Conservation (phyloP, 2,329 filamentous ascomycete genomes). For the Pestalotiopsis sp. region DNA sequence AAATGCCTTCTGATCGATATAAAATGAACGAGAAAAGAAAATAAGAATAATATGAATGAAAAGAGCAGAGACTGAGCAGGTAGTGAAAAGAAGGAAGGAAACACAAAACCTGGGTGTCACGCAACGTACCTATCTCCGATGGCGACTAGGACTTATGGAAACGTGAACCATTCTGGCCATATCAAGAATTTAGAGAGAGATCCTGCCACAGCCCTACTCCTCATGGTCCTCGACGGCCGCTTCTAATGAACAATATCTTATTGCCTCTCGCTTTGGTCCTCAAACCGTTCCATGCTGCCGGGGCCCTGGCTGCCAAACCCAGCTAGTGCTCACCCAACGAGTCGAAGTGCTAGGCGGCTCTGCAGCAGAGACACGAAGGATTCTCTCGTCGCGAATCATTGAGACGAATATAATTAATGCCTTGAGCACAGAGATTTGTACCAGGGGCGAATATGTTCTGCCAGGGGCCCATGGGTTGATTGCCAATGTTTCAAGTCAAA, state of each 20-base stretch:
- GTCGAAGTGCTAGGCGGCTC: not conserved
- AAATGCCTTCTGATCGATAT: not conserved
- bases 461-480: not conserved
- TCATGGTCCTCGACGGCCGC: not conserved
- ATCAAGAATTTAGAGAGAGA: not conserved
- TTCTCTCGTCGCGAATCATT: not conserved
- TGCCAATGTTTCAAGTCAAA: not conserved
- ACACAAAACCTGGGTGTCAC: not conserved
- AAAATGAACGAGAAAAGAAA: not conserved
- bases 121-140: not conserved
- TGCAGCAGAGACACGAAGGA: not conserved
- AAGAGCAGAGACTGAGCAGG: not conserved
- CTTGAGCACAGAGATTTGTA: not conserved
- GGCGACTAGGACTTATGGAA: not conserved
- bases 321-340: not conserved
- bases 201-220: not conserved
- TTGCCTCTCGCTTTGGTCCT: not conserved
- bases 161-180: not conserved
- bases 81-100: not conserved
- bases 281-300: not conserved
- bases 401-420: not conserved
- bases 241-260: not conserved
- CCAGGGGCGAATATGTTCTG: not conserved
- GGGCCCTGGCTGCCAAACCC: too few species aligned
- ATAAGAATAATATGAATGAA: not conserved